A percentile compares a stretch with the other conserved stretches of the same genome.
Evolutionary conservation across 2,329 filamentous ascomycete species (phyloP).

Genomic region (Rosellinia necatrix): DNA sequence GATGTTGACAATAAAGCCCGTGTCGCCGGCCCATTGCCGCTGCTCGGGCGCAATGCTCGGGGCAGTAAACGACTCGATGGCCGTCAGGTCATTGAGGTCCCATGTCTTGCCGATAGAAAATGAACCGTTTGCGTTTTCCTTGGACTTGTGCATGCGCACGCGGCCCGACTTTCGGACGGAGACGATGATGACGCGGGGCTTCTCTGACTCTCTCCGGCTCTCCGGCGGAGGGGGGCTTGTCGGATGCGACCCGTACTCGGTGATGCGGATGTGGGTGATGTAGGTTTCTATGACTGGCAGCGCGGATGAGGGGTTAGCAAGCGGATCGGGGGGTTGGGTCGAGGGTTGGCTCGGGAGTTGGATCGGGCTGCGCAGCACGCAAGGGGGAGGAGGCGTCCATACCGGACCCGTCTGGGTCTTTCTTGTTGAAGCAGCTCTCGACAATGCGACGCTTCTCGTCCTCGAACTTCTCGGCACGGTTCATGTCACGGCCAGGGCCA

Average conservation of each 20-base stretch:
- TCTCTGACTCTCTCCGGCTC: conserved; percentile 75
- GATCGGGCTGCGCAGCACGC: conserved; percentile 21
- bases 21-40: conserved; percentile 79
- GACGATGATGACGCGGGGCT: conserved; percentile 88
- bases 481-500: conserved; percentile 44
- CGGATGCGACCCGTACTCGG: conserved; percentile 82
- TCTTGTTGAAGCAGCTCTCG: conserved; percentile 91
- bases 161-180: conserved; percentile 90
- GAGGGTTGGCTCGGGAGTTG: no score
- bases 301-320: conserved; percentile 11
- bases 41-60: conserved; percentile 59
- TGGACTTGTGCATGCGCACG: conserved; percentile 94
- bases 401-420: conserved; percentile 85
- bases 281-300: conserved; percentile 82
- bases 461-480: conserved; percentile 82
- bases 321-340: no score
- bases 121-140: conserved; percentile 90
- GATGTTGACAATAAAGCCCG: conserved; percentile 85
- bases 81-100: conserved; percentile 87
- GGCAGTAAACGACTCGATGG: conserved; percentile 80
- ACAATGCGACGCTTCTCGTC: conserved; percentile 95
- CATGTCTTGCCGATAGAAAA: conserved; percentile 99
- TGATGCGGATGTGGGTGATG: conserved; percentile 94
- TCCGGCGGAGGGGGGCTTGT: conserved; percentile 83
- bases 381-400: conserved; percentile 46